phyloP scores from a whole-genome alignment of 148 eudicot genomes.

The Talinum fruticosum region DNA sequence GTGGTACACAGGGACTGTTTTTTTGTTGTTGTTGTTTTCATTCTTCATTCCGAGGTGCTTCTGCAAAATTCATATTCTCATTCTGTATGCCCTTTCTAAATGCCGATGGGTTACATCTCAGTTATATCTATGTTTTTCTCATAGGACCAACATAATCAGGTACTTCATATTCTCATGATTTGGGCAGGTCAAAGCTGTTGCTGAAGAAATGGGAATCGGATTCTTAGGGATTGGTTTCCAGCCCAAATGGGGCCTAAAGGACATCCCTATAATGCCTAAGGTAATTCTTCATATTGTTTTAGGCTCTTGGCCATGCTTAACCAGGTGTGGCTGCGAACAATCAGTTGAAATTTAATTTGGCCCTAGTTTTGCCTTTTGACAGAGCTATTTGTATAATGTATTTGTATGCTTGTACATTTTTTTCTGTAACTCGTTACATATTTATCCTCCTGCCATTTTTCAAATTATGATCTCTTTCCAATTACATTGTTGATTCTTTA shows the following conservation, averaged over 20 bases:
- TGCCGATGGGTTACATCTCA: background rate
- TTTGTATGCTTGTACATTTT: background rate
- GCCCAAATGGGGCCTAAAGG: constrained; percentile 81
- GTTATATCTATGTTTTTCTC: constrained; percentile 1
- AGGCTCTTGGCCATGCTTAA: background rate
- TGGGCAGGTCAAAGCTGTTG: constrained; percentile 91
- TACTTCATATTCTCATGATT: constrained; percentile 4
- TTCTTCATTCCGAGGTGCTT: background rate
- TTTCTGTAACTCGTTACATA: no score
- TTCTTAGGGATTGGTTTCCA: constrained; percentile 94
- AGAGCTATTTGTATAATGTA: background rate
- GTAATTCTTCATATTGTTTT: constrained; percentile 30
- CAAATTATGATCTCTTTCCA: background rate
- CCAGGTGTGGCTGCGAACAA: background rate
- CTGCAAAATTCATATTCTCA: background rate
- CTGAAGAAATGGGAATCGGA: constrained; percentile 98
- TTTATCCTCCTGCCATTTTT: background rate
- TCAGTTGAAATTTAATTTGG: background rate
- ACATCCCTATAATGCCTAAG: constrained; percentile 98
- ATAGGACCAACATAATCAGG: background rate
- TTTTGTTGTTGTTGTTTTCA: background rate
- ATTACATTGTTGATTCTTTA: background rate
- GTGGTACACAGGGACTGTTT: background rate
- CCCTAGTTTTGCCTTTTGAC: background rate
- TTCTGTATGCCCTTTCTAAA: background rate